Evolutionary conservation across 192 early-diverging fungal species (phyloP).

Genomic region (Mortierella hygrophila): DNA sequence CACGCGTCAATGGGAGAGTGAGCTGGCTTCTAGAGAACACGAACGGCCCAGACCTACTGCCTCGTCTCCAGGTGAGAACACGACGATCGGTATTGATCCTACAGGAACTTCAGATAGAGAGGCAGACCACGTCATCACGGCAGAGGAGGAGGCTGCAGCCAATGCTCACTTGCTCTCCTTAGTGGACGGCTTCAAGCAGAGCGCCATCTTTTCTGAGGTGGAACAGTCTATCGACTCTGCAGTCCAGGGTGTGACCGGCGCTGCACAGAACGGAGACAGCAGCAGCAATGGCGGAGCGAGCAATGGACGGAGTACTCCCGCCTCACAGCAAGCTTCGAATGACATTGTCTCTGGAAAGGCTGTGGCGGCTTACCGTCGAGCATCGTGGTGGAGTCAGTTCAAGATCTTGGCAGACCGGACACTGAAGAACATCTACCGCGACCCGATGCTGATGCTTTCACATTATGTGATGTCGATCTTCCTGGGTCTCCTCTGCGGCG

Average conservation of each 20-base stretch:
- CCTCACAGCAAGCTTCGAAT: slow-evolving; percentile 2
- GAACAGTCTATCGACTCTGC: slow-evolving; percentile 31
- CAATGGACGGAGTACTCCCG: slow-evolving; percentile 4
- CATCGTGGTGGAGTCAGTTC: slow-evolving; percentile 77
- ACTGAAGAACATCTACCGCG: slow-evolving; percentile 86
- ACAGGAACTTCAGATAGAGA: neutral
- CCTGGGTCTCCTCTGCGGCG: slow-evolving; percentile 72
- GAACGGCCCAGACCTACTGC: neutral
- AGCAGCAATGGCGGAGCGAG: slow-evolving; percentile 10
- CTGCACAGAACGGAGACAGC: slow-evolving; percentile 13
- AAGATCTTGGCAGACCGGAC: slow-evolving; percentile 79
- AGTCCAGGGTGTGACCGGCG: slow-evolving; percentile 16
- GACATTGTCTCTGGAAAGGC: slow-evolving; percentile 14
- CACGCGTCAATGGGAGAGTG: slow-evolving; percentile 38
- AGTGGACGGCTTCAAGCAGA: slow-evolving; percentile 54
- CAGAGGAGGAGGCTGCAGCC: slow-evolving; percentile 21
- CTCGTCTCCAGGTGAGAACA: slow-evolving; percentile 1
- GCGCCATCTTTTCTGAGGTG: slow-evolving; percentile 23
- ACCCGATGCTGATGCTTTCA: slow-evolving; percentile 80
- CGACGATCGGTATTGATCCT: slow-evolving; percentile 35
- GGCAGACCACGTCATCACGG: neutral
- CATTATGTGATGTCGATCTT: slow-evolving; percentile 80
- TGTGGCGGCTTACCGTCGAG: slow-evolving; percentile 62
- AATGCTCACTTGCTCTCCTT: slow-evolving; percentile 47
- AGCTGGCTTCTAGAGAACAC: slow-evolving; percentile 22